Evolutionary conservation across 2,329 filamentous ascomycete species (phyloP), one percentile per base, ranked within the genome.

Genomic region (Hymenoscyphus scutula): DNA sequence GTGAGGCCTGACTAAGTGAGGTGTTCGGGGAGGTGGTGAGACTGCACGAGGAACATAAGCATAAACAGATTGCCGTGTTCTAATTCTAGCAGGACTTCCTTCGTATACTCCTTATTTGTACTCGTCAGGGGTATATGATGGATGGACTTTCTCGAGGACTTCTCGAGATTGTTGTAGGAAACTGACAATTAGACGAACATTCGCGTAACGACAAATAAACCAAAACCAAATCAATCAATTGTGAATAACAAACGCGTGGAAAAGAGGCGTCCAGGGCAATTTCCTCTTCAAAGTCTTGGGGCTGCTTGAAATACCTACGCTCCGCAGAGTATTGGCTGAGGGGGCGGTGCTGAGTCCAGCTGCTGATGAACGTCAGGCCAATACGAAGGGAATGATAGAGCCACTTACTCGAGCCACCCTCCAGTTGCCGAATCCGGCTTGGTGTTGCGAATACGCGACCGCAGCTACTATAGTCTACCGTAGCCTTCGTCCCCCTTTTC

Each of bases 261-360:
- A 19, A 48, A 48, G 41, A 48, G 41, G 41, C 41, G 41, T 17
- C 19, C 41, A 48, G 19, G 41, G n/a, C 41, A 48, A 54, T 27
- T 54, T 27, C 25, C 29, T 27, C 17, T 17, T 30, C 10, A 13
- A 27, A 23, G 27, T 15, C 27, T 30, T 34, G 32, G 32, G 15
- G 17, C 5, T 53, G 51, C 30, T 41, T 30, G 32, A 19, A 15
- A n/a, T 34, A 19, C 10, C 7, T n/a, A 8, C 7, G 3, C n/a
- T n/a, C n/a, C n/a, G n/a, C n/a, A n/a, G n/a, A n/a, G 29, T 55
- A 55, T 57, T 37, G 23, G 55, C 23, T 41, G 55, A 34, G n/a
- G 30, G 25, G 55, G 32, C 55, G 15, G 30, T 57, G 55, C 55
- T 57, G 32, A 37, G 34, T 27, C 15, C 55, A 37, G 55, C 54